Evolutionary conservation across 768 basidiomycete genomes (phyloP).

Genomic region (Boletus coccyginus): DNA sequence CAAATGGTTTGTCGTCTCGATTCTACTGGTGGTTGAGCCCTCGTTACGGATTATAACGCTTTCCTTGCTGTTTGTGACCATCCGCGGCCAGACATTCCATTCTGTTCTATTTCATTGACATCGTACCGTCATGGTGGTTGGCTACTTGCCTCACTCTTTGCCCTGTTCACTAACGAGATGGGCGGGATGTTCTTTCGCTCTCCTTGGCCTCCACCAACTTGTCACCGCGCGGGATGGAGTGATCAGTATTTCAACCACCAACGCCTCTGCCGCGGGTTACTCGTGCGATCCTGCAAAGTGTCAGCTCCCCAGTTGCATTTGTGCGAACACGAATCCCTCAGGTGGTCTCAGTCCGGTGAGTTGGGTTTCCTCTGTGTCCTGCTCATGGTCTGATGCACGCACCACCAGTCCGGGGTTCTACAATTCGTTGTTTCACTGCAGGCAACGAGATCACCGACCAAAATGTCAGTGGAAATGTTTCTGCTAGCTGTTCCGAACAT

Average conservation of each 20-base stretch:
- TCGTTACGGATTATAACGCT: not conserved
- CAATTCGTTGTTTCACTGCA: not conserved
- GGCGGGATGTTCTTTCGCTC: not conserved
- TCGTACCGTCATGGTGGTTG: not conserved
- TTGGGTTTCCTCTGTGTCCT: not conserved
- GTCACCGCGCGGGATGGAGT: not conserved
- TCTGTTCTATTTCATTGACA: not conserved
- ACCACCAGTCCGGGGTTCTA: not conserved
- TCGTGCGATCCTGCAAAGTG: not conserved
- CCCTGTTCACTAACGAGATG: not conserved
- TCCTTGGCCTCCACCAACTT: not conserved
- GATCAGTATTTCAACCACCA: not conserved
- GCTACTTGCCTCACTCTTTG: not conserved
- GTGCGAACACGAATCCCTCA: not conserved
- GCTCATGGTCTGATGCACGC: not conserved
- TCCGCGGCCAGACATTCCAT: not conserved
- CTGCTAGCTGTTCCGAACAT: not conserved
- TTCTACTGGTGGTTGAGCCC: too few species aligned
- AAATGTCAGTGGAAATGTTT: not conserved
- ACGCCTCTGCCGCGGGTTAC: not conserved
- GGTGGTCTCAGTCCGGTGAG: conserved; percentile 3
- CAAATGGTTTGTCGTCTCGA: too few species aligned
- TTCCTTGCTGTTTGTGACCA: not conserved
- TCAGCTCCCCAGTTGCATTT: conserved; percentile 2
- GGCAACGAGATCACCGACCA: conserved; percentile 9